phyloP scores from a whole-genome alignment of 1,284 basidiomycete species.

The Heliocybe sulcata region DNA sequence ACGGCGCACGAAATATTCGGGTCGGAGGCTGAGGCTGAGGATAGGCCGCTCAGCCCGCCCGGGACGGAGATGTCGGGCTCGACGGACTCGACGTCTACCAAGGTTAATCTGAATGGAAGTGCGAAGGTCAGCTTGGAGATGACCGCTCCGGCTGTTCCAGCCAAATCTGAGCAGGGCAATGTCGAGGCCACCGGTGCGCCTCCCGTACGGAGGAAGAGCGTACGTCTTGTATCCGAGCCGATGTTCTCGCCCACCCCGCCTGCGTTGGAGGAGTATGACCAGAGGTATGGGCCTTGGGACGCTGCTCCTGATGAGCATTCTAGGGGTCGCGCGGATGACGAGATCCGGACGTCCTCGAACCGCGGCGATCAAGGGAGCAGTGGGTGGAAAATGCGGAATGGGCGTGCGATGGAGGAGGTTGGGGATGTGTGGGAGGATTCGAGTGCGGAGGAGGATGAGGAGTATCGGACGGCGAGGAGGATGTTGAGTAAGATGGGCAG shows the following conservation, averaged over 20 bases:
- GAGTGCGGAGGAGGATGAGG: constrained; percentile 58
- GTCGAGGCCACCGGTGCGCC: constrained; percentile 3
- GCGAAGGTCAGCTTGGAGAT: background rate
- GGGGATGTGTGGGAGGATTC: constrained; percentile 62
- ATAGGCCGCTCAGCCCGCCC: background rate
- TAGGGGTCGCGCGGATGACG: too few relatives aligned
- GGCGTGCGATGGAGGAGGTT: constrained; percentile 10
- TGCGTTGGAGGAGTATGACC: constrained; percentile 47
- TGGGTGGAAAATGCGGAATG: constrained; percentile 11
- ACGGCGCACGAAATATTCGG: constrained; percentile 45
- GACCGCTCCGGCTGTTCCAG: background rate
- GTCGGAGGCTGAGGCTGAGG: constrained; percentile 16
- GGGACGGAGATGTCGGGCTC: background rate
- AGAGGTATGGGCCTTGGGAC: constrained; percentile 3
- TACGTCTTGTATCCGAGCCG: constrained; percentile 64
- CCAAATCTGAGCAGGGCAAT: constrained; percentile 12
- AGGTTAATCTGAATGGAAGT: background rate
- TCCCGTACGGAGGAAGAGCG: constrained; percentile 57
- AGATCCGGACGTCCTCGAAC: too few relatives aligned
- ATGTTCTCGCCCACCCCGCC: constrained; percentile 68
- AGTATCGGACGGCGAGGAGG: constrained; percentile 49
- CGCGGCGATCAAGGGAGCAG: constrained; percentile 15
- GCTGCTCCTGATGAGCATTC: too few relatives aligned
- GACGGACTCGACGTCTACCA: background rate
- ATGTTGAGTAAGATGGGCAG: constrained; percentile 38